These are phyloP conservation scores for Berberis vulgaris DNA, from an alignment of 164 flowering plant genomes.

Conservation along the genomic window DNA sequence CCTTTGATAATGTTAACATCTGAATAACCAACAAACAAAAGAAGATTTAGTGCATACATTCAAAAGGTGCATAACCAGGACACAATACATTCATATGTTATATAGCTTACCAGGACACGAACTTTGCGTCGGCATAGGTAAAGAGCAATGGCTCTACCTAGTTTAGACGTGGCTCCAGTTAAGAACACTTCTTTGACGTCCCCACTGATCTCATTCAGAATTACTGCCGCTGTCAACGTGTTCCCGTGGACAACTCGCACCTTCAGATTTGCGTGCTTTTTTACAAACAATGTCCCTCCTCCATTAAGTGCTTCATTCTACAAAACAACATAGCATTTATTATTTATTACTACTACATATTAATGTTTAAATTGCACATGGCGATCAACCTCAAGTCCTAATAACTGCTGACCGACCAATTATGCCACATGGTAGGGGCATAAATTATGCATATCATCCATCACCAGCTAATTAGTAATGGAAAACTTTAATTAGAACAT, in stretches of 20 bases:
- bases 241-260: constrained; percentile 92
- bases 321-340: not conserved
- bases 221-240: constrained; percentile 88
- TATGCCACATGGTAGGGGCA: no score
- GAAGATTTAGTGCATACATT: not conserved
- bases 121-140: constrained; percentile 61
- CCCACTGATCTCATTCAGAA: constrained; percentile 52
- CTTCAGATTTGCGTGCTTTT: constrained; percentile 62
- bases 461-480: no score
- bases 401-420: no score
- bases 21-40: constrained; percentile 10
- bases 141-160: constrained; percentile 93
- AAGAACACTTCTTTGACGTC: constrained; percentile 70
- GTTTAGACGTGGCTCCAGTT: constrained; percentile 96
- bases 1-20: constrained; percentile 82
- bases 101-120: constrained; percentile 53
- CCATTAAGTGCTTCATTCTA: constrained; percentile 93
- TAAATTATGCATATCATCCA: no score
- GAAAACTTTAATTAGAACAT: no score
- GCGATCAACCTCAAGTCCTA: no score
- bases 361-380: no score
- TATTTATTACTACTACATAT: no score
- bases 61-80: not conserved
- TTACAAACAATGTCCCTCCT: constrained; percentile 76
- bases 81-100: not conserved